These are phyloP conservation scores for Oxytropis ochrocephala DNA, from an alignment of 306 rosid genomes.

Conservation along the genomic window DNA sequence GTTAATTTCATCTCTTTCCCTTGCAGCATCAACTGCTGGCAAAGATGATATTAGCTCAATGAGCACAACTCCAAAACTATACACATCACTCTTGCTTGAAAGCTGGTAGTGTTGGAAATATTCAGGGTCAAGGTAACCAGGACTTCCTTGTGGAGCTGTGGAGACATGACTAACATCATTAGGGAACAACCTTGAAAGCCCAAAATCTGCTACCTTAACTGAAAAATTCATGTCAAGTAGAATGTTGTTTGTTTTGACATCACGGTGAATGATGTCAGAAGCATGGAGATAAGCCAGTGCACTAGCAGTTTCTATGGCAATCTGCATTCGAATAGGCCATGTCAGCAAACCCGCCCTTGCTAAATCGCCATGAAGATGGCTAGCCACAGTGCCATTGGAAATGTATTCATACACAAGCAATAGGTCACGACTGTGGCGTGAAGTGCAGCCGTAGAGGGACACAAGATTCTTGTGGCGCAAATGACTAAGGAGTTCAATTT, in stretches of 20 bases:
- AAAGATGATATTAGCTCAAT: conserved; percentile 59
- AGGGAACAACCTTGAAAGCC: conserved; percentile 64
- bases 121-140: conserved; percentile 73
- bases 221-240: conserved; percentile 45
- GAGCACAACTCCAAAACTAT: conserved; percentile 71
- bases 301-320: conserved; percentile 61
- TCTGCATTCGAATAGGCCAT: conserved; percentile 55
- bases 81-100: conserved; percentile 68
- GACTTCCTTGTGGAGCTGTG: conserved; percentile 78
- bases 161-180: conserved; percentile 56
- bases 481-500: conserved; percentile 50
- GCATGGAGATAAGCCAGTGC: conserved; percentile 74
- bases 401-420: conserved; percentile 71
- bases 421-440: conserved; percentile 51
- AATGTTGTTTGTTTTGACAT: conserved; percentile 71
- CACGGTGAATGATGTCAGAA: conserved; percentile 64
- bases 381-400: conserved; percentile 65
- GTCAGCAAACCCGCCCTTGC: conserved; percentile 32
- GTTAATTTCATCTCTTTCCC: conserved; percentile 59
- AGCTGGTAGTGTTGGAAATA: conserved; percentile 59
- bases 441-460: conserved; percentile 71
- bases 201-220: conserved; percentile 75
- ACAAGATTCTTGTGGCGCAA: conserved; percentile 61
- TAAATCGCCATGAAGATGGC: conserved; percentile 63
- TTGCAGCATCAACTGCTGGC: conserved; percentile 54